A percentile compares a stretch with the other conserved stretches of the same genome.
Evolutionary conservation across 2,329 filamentous ascomycete genomes (phyloP).

Genomic region (Calonectria henricotiae): DNA sequence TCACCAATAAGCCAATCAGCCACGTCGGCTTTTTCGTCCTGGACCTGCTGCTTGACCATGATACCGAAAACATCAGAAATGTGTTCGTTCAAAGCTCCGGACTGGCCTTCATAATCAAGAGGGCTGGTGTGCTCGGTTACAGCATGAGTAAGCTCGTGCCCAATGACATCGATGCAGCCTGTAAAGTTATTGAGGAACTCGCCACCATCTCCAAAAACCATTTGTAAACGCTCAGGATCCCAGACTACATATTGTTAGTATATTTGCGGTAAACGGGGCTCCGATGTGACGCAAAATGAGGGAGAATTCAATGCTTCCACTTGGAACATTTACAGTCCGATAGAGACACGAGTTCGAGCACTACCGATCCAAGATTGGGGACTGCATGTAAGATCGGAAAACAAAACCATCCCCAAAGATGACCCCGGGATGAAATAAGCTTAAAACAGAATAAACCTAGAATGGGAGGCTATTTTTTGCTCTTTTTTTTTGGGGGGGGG

Average conservation of each 20-base stretch:
- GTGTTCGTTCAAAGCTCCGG: slow-evolving; percentile 72
- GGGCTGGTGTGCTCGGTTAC: slow-evolving; percentile 68
- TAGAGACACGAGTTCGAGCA: no score
- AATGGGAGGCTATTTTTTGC: no score
- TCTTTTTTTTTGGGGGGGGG: no score
- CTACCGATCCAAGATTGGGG: no score
- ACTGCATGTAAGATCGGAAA: no score
- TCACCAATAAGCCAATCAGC: slow-evolving; percentile 73
- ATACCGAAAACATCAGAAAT: slow-evolving; percentile 72
- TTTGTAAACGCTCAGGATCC: slow-evolving; percentile 66
- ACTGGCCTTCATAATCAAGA: slow-evolving; percentile 68
- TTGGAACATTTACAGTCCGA: no score
- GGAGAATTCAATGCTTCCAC: neutral
- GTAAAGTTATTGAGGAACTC: slow-evolving; percentile 69
- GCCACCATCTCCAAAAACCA: slow-evolving; percentile 73
- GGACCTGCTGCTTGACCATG: slow-evolving; percentile 71
- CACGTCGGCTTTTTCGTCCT: slow-evolving; percentile 62
- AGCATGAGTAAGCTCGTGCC: slow-evolving; percentile 72
- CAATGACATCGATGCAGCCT: slow-evolving; percentile 70
- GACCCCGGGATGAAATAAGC: no score
- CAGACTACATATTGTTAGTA: slow-evolving; percentile 59
- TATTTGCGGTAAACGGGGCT: neutral
- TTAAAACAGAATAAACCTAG: no score
- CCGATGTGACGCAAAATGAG: neutral
- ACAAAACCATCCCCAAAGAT: no score